phyloP scores from a whole-genome alignment of 345 rosid species.

The Eucalyptus paniculata region DNA sequence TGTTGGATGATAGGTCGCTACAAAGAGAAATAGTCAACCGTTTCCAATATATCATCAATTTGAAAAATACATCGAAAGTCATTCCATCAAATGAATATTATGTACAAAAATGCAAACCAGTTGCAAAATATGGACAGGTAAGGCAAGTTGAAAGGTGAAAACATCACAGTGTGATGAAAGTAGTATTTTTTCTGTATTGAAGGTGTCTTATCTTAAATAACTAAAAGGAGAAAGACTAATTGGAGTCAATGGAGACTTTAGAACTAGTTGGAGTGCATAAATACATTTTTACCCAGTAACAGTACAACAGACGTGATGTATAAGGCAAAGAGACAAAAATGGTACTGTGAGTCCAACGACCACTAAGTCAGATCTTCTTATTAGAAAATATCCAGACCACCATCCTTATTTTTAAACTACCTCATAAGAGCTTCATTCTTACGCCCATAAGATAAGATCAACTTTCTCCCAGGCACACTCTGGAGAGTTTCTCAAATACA shows the following conservation, averaged over 20 bases:
- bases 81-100: neutral
- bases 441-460: no score
- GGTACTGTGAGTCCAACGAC: no score
- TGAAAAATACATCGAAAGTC: neutral
- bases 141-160: neutral
- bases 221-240: neutral
- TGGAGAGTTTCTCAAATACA: no score
- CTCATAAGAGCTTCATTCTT: no score
- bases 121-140: neutral
- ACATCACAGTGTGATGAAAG: neutral
- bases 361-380: no score
- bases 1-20: constrained; percentile 30
- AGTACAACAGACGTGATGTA: neutral
- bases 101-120: neutral
- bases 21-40: neutral
- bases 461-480: no score
- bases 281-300: neutral
- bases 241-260: neutral
- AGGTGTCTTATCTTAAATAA: neutral
- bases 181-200: neutral
- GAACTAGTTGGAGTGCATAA: neutral
- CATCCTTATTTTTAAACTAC: no score
- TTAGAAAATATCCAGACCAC: no score
- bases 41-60: neutral
- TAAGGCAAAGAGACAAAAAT: no score